A percentile compares a stretch with the other conserved stretches of the same genome.
phyloP scores from a whole-genome alignment of 768 basidiomycete species.

The Kwoniella europaea region DNA sequence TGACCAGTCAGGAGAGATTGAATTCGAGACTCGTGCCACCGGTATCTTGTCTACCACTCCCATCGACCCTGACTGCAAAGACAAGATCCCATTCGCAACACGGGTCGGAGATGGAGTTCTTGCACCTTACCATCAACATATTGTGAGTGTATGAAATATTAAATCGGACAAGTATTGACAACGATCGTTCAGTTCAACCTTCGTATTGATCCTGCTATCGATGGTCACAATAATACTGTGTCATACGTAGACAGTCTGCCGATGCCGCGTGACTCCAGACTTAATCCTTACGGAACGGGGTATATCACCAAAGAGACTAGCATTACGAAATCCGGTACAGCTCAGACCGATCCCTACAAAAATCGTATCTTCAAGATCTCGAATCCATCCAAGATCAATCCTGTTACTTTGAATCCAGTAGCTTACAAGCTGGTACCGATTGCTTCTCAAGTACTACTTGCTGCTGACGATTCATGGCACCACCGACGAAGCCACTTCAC shows the following conservation, averaged over 20 bases:
- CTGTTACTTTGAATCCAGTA: conserved; percentile 37
- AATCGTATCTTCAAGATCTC: conserved; percentile 48
- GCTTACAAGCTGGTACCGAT: conserved; percentile 49
- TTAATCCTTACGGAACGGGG: conserved; percentile 34
- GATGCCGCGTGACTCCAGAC: conserved; percentile 9
- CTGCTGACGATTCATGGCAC: conserved; percentile 29
- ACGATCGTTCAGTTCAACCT: conserved; percentile 4
- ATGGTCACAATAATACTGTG: conserved; percentile 39
- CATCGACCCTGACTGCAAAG: conserved; percentile 42
- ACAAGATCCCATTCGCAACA: conserved; percentile 41
- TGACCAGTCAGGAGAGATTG: conserved; percentile 46
- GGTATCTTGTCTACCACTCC: conserved; percentile 48
- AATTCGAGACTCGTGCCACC: conserved; percentile 53
- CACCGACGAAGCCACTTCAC: conserved; percentile 37
- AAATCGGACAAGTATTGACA: background rate
- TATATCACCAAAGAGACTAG: conserved; percentile 37
- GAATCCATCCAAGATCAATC: conserved; percentile 45
- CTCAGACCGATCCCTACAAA: conserved; percentile 43
- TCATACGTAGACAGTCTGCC: conserved; percentile 44
- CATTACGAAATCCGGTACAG: conserved; percentile 33
- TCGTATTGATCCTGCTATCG: conserved; percentile 40
- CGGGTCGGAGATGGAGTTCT: conserved; percentile 48
- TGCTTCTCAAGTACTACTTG: conserved; percentile 45
- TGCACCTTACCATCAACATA: conserved; percentile 45
- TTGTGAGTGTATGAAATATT: background rate